Conservation (phyloP, 2,329 filamentous ascomycete species). For the Trichoderma endophyticum region DNA sequence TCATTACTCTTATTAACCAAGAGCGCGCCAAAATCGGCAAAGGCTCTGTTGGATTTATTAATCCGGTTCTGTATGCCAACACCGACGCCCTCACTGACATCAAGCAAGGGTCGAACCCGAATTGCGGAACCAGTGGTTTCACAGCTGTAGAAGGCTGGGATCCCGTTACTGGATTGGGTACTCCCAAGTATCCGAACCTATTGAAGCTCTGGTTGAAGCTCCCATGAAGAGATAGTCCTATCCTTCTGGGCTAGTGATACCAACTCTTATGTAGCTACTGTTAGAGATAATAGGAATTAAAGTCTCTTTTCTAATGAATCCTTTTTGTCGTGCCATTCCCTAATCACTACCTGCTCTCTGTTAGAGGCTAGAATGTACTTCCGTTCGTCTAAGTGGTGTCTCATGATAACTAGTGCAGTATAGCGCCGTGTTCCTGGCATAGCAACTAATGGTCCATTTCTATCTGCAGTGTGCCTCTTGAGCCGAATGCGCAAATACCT, state of each 20-base stretch:
- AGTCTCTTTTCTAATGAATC: not conserved
- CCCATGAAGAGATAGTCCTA: not conserved
- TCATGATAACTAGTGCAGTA: not conserved
- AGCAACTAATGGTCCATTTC: not conserved
- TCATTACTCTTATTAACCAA: conserved; percentile 26
- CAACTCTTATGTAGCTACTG: not conserved
- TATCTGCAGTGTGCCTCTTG: not conserved
- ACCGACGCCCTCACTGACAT: conserved; percentile 38
- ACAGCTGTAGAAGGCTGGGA: conserved; percentile 20
- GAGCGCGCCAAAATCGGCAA: conserved; percentile 30
- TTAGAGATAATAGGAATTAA: not conserved
- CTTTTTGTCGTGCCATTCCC: not conserved
- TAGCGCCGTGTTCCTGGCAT: not conserved
- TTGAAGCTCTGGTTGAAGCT: conserved; percentile 15
- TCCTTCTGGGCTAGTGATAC: not conserved
- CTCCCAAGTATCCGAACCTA: conserved; percentile 19
- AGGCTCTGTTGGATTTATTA: conserved; percentile 39
- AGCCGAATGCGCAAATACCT: not conserved
- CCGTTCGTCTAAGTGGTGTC: too few species aligned
- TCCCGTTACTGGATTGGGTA: conserved; percentile 19
- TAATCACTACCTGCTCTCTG: not conserved
- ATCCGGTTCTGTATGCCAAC: conserved; percentile 38
- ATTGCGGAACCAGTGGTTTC: conserved; percentile 31
- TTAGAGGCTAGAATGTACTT: too few species aligned
- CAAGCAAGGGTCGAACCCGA: conserved; percentile 36